These are phyloP conservation scores for Acacia confusa DNA, from an alignment of 306 rosid genomes.

Conservation along the genomic window DNA sequence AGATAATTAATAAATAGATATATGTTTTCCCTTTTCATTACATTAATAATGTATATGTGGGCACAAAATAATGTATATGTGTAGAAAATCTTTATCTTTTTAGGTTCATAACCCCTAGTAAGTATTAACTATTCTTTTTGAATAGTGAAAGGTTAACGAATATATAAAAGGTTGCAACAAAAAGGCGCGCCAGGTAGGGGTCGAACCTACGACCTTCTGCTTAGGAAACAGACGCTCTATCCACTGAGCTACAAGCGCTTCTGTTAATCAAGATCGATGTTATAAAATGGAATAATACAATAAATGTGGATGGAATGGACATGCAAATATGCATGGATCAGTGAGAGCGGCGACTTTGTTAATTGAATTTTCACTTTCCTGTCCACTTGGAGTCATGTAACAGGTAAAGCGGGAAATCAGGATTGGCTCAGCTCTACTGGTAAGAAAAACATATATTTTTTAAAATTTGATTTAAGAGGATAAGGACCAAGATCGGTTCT, in stretches of 20 bases:
- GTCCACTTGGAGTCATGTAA: neutral
- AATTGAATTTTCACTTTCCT: neutral
- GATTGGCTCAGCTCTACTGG: no score
- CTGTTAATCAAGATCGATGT: rapidly evolving
- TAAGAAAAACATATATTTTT: no score
- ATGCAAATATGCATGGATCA: no score
- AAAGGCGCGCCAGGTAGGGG: constrained; percentile 13
- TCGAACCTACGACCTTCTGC: constrained; percentile 25
- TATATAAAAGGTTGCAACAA: no score
- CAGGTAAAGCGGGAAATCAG: no score
- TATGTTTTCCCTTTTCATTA: neutral
- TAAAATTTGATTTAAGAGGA: no score
- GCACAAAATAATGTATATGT: no score
- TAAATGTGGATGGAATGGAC: no score
- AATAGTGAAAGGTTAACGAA: neutral
- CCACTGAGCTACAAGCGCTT: constrained; percentile 23
- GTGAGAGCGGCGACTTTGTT: neutral
- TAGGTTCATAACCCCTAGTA: neutral
- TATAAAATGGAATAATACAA: no score
- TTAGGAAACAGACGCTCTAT: constrained; percentile 25
- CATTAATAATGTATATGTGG: neutral
- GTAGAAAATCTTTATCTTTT: neutral
- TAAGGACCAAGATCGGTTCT: no score
- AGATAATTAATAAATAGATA: no score
- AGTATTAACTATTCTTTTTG: neutral